Percentiles rank a stretch among this genome's conserved stretches.
Conservation (phyloP, 805 yeast species). For the Saccharomycopsis microspora region DNA sequence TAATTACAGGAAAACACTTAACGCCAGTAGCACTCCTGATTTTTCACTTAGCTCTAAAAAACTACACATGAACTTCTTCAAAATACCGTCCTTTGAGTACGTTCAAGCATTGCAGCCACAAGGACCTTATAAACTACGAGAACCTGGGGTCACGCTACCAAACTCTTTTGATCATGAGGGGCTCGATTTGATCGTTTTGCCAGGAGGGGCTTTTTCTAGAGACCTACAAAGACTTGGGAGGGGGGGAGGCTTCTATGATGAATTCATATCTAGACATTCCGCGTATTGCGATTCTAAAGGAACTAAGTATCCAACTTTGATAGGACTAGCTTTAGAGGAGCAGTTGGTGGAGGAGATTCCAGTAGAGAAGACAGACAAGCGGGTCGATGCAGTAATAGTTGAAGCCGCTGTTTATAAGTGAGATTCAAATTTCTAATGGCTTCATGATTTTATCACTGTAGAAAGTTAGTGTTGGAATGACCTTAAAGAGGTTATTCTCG, state of each 20-base stretch:
- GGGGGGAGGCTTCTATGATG: conserved; percentile 91
- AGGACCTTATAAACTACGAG: conserved; percentile 58
- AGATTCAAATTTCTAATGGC: not conserved
- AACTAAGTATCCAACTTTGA: conserved; percentile 27
- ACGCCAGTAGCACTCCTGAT: conserved; percentile 23
- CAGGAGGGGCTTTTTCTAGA: conserved; percentile 74
- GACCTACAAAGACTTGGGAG: conserved; percentile 62
- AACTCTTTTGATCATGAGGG: conserved; percentile 21
- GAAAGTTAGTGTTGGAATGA: too few species aligned
- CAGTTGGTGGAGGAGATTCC: conserved; percentile 49
- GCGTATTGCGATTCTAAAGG: conserved; percentile 14
- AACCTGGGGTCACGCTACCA: conserved; percentile 36
- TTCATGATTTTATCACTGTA: too few species aligned
- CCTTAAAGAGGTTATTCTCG: too few species aligned
- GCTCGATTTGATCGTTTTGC: conserved; percentile 67
- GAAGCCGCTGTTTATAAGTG: conserved; percentile 22
- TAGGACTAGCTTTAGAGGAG: conserved; percentile 58
- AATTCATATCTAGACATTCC: conserved; percentile 42
- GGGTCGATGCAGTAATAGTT: conserved; percentile 42
- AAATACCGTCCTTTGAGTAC: conserved; percentile 30
- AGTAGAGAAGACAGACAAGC: conserved; percentile 51
- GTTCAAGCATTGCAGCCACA: conserved; percentile 43
- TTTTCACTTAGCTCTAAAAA: conserved; percentile 9
- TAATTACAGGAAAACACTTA: conserved; percentile 8
- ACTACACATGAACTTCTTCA: conserved; percentile 40